These are phyloP conservation scores for Ascomycota sp. DNA, from an alignment of 2,329 filamentous ascomycete genomes.

Conservation along the genomic window DNA sequence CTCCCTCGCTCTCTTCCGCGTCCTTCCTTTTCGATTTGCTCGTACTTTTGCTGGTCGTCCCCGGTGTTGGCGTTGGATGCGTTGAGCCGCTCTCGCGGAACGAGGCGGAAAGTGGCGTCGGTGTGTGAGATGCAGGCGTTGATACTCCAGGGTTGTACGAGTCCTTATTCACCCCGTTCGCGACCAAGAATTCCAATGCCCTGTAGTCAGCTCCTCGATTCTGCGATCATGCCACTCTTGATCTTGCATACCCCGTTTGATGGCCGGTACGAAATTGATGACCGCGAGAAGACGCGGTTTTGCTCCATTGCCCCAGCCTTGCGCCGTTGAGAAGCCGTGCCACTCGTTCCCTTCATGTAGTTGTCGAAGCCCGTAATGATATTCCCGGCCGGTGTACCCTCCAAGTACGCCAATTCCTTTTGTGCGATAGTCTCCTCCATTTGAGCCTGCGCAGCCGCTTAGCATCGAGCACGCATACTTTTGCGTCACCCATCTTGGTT, in stretches of 20 bases:
- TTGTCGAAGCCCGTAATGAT: constrained; percentile 96
- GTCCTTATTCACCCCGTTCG: constrained; percentile 10
- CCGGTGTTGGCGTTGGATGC: constrained; percentile 32
- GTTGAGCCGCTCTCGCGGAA: constrained; percentile 28
- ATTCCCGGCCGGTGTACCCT: constrained; percentile 73
- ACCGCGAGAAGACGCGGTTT: constrained; percentile 51
- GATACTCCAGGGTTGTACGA: constrained; percentile 20
- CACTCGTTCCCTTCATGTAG: constrained; percentile 72
- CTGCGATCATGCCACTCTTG: too few species aligned
- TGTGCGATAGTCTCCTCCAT: constrained; percentile 63
- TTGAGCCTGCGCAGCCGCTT: constrained; percentile 9
- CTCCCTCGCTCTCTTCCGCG: constrained; percentile 35
- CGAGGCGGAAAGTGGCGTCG: constrained; percentile 31
- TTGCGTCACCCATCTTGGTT: background rate
- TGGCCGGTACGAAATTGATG: constrained; percentile 37
- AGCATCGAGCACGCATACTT: background rate
- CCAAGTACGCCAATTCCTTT: constrained; percentile 71
- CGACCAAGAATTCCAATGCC: background rate
- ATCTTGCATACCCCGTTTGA: constrained; percentile 12
- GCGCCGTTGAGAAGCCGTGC: constrained; percentile 38
- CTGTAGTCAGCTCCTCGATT: background rate
- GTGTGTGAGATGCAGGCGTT: constrained; percentile 22
- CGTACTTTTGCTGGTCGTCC: constrained; percentile 20
- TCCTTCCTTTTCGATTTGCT: constrained; percentile 32
- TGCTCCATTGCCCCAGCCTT: constrained; percentile 42